Conservation (phyloP, 1,284 basidiomycete species). For the Rhizoctonia solani region DNA sequence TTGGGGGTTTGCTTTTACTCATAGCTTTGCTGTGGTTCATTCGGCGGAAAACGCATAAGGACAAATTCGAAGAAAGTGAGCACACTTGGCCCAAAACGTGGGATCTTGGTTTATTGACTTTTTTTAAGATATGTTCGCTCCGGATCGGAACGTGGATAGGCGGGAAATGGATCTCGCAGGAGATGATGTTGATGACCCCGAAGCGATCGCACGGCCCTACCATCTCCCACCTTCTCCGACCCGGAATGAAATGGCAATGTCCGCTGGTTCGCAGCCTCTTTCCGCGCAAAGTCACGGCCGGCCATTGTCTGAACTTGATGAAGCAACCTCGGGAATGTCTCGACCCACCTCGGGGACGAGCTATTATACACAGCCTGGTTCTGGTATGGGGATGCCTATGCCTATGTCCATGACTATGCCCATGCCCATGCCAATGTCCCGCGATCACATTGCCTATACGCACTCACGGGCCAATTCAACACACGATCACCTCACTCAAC, state of each 20-base stretch:
- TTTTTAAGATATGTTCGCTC: conserved; percentile 23
- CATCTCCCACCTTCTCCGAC: conserved; percentile 23
- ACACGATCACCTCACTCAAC: conserved; percentile 1
- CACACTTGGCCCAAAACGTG: neutral
- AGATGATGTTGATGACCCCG: conserved; percentile 29
- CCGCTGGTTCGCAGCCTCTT: conserved; percentile 8
- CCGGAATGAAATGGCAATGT: conserved; percentile 26
- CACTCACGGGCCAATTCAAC: conserved; percentile 26
- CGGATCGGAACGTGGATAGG: conserved; percentile 24
- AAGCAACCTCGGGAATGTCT: neutral
- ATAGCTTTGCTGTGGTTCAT: conserved; percentile 17
- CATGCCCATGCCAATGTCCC: conserved; percentile 27
- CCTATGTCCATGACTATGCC: too few relatives aligned
- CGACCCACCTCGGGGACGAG: conserved; percentile 22
- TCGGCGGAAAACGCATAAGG: conserved; percentile 11
- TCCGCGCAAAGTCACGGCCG: conserved; percentile 2
- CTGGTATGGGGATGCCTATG: conserved; percentile 25
- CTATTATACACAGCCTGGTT: conserved; percentile 10
- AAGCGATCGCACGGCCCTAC: conserved; percentile 14
- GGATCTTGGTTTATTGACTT: neutral
- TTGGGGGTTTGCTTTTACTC: conserved; percentile 16
- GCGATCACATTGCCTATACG: conserved; percentile 18
- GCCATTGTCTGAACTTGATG: conserved; percentile 12
- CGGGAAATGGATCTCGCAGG: conserved; percentile 1
- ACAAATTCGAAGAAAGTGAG: conserved; percentile 31